A percentile compares a stretch with the other conserved stretches of the same genome.
Evolutionary conservation across 441 rosid genomes (phyloP).

Genomic region (Adansonia rubrostipa): DNA sequence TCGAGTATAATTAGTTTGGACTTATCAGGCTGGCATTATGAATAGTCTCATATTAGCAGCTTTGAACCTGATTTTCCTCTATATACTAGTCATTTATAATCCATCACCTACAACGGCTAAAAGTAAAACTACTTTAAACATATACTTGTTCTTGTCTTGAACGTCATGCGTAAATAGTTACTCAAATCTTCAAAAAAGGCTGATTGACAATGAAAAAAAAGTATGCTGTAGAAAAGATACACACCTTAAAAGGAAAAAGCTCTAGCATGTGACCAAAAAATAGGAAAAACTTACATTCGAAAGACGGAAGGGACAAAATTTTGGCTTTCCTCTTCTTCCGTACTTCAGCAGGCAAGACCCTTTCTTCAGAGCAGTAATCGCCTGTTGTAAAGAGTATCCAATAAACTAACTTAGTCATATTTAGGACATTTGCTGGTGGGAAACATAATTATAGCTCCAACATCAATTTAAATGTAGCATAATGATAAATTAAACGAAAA

Average conservation of each 20-base stretch:
- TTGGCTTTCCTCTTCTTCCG: constrained; percentile 98
- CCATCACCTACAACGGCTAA: constrained; percentile 16
- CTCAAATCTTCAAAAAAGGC: neutral
- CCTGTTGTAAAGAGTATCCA: constrained; percentile 64
- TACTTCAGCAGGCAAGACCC: constrained; percentile 96
- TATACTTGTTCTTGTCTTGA: neutral
- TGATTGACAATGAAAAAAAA: neutral
- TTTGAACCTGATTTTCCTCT: constrained; percentile 19
- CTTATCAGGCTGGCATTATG: neutral
- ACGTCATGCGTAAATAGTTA: neutral
- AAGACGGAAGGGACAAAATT: constrained; percentile 97
- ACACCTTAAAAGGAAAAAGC: neutral
- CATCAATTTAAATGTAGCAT: constrained; percentile 19
- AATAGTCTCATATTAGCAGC: constrained; percentile 2
- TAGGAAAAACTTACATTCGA: constrained; percentile 69
- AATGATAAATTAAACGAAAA: constrained; percentile 17
- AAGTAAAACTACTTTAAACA: neutral
- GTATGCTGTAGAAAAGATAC: neutral
- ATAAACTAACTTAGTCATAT: constrained; percentile 36
- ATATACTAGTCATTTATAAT: constrained; percentile 5
- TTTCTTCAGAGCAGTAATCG: constrained; percentile 91
- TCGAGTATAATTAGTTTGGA: constrained; percentile 4
- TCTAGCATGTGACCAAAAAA: constrained; percentile 4
- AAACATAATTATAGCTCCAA: constrained; percentile 24
- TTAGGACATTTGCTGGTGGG: constrained; percentile 30